Conservation (phyloP, 2,329 filamentous ascomycete species). For the Fusarium nygamai region DNA sequence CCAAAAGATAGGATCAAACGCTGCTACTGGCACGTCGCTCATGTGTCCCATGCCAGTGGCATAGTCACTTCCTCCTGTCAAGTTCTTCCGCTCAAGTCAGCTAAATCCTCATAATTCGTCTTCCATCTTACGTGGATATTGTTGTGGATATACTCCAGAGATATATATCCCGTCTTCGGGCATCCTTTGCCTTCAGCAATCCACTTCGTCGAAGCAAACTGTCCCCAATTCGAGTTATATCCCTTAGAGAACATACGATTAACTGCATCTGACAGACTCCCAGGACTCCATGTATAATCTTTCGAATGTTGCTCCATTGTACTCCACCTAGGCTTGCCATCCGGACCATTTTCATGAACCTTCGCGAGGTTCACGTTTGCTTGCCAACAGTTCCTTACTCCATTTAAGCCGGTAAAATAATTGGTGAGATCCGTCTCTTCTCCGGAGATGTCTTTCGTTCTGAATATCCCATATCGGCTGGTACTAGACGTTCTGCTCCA, state of each 20-base stretch:
- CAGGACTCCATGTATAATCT: not conserved
- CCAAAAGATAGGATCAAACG: conserved; percentile 2
- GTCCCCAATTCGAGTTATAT: not conserved
- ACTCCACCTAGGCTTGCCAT: not conserved
- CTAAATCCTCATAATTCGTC: rapidly evolving
- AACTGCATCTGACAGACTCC: not conserved
- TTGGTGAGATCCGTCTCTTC: rapidly evolving
- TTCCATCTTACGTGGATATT: not conserved
- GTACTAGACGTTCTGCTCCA: not conserved
- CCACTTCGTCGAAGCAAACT: not conserved
- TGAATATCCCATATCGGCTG: conserved; percentile 2
- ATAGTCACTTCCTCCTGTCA: not conserved
- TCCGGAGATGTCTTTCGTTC: not conserved
- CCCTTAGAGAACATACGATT: not conserved
- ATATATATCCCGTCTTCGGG: not conserved
- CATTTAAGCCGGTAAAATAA: not conserved
- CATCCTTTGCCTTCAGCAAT: not conserved
- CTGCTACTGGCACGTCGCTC: not conserved
- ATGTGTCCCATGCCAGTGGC: not conserved
- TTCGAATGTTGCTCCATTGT: not conserved
- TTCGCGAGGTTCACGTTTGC: not conserved
- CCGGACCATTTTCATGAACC: not conserved
- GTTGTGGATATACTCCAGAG: conserved; percentile 12
- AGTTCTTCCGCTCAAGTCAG: not conserved
- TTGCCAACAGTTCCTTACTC: not conserved